Evolutionary conservation across 2,329 filamentous ascomycete genomes (phyloP), one percentile per base, ranked within the genome.

Genomic region (Claviceps quebecensis): DNA sequence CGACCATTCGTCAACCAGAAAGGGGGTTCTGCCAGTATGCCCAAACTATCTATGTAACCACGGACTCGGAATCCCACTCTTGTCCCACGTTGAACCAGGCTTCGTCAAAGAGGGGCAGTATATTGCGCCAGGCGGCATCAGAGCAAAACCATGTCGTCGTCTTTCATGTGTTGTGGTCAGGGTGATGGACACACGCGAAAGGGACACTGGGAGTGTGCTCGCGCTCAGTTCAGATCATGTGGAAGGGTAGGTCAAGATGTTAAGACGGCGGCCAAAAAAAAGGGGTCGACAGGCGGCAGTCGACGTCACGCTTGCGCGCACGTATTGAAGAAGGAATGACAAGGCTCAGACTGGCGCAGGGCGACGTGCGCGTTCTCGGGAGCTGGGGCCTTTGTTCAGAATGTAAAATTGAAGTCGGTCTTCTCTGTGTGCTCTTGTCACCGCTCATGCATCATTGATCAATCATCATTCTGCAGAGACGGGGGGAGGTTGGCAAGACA

Each of bases 21-120:
- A 36, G 23, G 40, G 40, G 9, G 19, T 16, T 44, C 19, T 26
- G 22, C 6, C 41, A 43, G 38, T 49, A 38, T 50, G 29, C 49
- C 47, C 49, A 38, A 41, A 48, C 37, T 47, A 48, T 51, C 23
- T 48, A 47, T 50, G 17, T 45, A 17, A 7, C 43, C 23, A 17
- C 43, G 7, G 14, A 44, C 14, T 41, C 40, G 13, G 41, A 39
- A 36, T 44, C n/a, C 11, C 39, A 36, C 37, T 47, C 47, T 34
- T 23, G 9, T 26, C 23, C 29, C 36, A 26, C 37, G 22, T 19
- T 34, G 39, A n/a, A n/a, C 37, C 26, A 14, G 26, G 17, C 7
- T 36, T 29, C 22, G 13, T 23, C 11, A 37, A 44, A 9, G 37
- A 34, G 43, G 23, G 13, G 43, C 41, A 41, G 14, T 7, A 40